Percentiles rank a stretch among this genome's conserved stretches.
Evolutionary conservation across 129 eudicot species (phyloP).

Genomic region (Flaveria bidentis): DNA sequence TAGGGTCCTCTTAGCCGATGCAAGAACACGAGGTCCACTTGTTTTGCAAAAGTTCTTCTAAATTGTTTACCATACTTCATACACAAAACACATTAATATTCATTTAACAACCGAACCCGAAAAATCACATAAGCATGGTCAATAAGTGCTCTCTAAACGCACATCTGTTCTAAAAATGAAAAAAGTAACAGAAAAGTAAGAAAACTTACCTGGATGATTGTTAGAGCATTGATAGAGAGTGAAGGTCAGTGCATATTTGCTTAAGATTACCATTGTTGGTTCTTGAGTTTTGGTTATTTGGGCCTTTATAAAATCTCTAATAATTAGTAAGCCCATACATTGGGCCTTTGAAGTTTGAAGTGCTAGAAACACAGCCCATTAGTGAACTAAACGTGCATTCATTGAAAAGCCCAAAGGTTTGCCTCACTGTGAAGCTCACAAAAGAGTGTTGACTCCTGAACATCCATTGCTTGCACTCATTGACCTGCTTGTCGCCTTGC

Average conservation of each 20-base stretch:
- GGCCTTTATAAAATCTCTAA: neutral
- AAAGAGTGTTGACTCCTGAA: neutral
- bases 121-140: neutral
- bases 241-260: neutral
- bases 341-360: constrained; percentile 10
- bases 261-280: neutral
- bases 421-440: neutral
- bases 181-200: neutral
- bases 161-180: neutral
- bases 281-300: neutral
- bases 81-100: neutral
- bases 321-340: neutral
- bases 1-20: neutral
- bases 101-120: neutral
- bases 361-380: neutral
- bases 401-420: neutral
- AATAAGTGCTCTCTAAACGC: neutral
- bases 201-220: neutral
- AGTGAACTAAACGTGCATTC: neutral
- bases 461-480: neutral
- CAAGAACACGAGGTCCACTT: neutral
- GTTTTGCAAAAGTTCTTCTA: neutral
- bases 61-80: neutral
- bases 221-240: neutral
- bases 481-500: neutral